Conservation (phyloP, 2,329 filamentous ascomycete species). For the Apiospora sp. region DNA sequence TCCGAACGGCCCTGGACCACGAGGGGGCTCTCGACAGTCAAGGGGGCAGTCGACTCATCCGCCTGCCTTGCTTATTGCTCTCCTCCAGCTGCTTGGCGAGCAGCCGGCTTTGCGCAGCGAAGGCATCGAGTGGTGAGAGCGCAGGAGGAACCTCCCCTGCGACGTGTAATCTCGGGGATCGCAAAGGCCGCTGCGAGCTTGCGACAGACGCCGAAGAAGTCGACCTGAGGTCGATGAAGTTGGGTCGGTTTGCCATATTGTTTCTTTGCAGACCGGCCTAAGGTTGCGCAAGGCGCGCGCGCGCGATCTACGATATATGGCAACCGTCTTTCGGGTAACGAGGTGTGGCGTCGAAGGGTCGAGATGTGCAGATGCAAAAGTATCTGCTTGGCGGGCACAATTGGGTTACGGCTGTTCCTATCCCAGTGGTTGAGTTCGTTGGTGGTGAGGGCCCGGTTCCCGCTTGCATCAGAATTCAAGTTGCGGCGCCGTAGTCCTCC, state of each 20-base stretch:
- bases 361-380: background rate
- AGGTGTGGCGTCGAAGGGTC: slow-evolving; percentile 11
- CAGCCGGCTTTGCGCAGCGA: slow-evolving; percentile 88
- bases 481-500: slow-evolving; percentile 2
- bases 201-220: slow-evolving; percentile 60
- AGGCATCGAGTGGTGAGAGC: slow-evolving; percentile 92
- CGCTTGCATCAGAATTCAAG: background rate
- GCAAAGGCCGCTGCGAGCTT: slow-evolving; percentile 61
- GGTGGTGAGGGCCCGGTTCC: background rate
- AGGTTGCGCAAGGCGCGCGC: slow-evolving; percentile 10
- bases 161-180: slow-evolving; percentile 78
- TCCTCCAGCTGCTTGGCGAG: slow-evolving; percentile 89
- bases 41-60: slow-evolving; percentile 84
- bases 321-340: background rate
- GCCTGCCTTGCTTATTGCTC: slow-evolving; percentile 73
- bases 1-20: slow-evolving; percentile 77
- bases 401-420: slow-evolving; percentile 5
- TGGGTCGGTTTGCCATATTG: slow-evolving; percentile 64
- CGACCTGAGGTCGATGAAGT: slow-evolving; percentile 66
- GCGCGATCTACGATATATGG: slow-evolving; percentile 8
- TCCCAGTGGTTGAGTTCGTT: background rate
- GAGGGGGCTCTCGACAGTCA: slow-evolving; percentile 83
- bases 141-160: slow-evolving; percentile 87
- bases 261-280: slow-evolving; percentile 23
- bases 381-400: slow-evolving; percentile 2